Percentiles rank a stretch among this genome's conserved stretches.
These are phyloP conservation scores for Achlya hypogyna DNA, from an alignment of 352 stramenopile species.

Conservation along the genomic window DNA sequence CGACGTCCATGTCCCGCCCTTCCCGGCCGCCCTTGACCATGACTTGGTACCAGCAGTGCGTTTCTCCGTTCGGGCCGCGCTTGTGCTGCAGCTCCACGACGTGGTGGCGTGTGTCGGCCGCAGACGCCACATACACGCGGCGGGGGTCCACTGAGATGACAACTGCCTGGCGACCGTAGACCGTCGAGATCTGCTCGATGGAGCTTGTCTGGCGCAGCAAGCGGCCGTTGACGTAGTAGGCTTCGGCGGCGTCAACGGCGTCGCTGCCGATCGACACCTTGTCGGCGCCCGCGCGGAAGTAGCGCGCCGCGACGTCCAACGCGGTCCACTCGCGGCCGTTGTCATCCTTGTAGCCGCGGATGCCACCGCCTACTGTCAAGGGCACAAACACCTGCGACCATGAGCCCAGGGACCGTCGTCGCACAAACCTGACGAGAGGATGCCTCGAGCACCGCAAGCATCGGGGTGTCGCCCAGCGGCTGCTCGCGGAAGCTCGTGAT, in stretches of 20 bases:
- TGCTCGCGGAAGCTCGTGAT: slow-evolving; percentile 98
- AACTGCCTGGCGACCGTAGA: slow-evolving; percentile 96
- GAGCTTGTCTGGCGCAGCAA: slow-evolving; percentile 76
- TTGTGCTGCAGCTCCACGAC: slow-evolving; percentile 59
- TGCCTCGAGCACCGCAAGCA: slow-evolving; percentile 93
- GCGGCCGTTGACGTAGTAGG: slow-evolving; percentile 62
- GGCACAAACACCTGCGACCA: slow-evolving; percentile 94
- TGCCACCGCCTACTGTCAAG: slow-evolving; percentile 95
- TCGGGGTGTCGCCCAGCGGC: slow-evolving; percentile 94
- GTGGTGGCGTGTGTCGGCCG: slow-evolving; percentile 53
- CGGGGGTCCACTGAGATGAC: slow-evolving; percentile 96
- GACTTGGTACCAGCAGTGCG: slow-evolving; percentile 96
- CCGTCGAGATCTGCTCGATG: slow-evolving; percentile 94
- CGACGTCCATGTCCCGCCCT: slow-evolving; percentile 76
- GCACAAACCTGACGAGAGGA: slow-evolving; percentile 91
- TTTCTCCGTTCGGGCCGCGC: slow-evolving; percentile 88
- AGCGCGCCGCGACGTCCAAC: slow-evolving; percentile 91
- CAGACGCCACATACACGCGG: slow-evolving; percentile 76
- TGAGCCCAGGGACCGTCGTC: too few species aligned
- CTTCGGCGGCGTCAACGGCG: slow-evolving; percentile 91
- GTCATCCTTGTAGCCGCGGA: slow-evolving; percentile 93
- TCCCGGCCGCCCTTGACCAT: slow-evolving; percentile 95
- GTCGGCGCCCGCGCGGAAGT: slow-evolving; percentile 97
- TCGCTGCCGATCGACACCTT: slow-evolving; percentile 98
- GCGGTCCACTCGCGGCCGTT: slow-evolving; percentile 81